Evolutionary conservation across 176 grass and related monocot species (phyloP).

Genomic region (Aechmea fasciata): DNA sequence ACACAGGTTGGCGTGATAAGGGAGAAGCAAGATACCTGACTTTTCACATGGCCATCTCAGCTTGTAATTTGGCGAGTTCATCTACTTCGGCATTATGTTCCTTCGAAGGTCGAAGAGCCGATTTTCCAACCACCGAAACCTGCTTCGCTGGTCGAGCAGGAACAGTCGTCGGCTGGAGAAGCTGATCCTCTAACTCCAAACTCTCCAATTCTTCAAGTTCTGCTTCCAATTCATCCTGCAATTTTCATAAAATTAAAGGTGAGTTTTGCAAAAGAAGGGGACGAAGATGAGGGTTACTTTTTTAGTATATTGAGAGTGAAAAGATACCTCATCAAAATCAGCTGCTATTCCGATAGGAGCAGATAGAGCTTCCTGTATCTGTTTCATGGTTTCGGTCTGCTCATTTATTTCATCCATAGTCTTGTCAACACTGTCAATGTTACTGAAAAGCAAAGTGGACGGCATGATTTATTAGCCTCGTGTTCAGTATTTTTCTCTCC

Average conservation of each 20-base stretch:
- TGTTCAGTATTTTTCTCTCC: background rate
- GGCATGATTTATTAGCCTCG: background rate
- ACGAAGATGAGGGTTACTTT: background rate
- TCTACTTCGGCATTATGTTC: conserved; percentile 20
- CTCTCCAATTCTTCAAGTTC: conserved; percentile 21
- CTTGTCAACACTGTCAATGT: conserved; percentile 17
- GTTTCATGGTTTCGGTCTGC: conserved; percentile 19
- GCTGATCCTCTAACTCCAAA: conserved; percentile 13
- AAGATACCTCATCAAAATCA: conserved; percentile 19
- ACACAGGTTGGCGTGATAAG: background rate
- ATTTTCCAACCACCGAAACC: background rate
- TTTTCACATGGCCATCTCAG: conserved; percentile 9
- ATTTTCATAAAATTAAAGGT: background rate
- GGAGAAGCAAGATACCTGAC: background rate
- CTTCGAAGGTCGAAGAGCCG: background rate
- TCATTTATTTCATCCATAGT: conserved; percentile 19
- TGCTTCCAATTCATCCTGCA: conserved; percentile 28
- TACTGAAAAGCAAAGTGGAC: background rate
- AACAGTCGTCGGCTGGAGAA: conserved; percentile 13
- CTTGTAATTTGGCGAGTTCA: conserved; percentile 14
- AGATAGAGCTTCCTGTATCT: conserved; percentile 17
- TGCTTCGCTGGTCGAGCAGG: background rate
- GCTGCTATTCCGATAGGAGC: conserved; percentile 8
- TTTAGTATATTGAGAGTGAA: background rate
- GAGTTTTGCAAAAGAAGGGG: background rate